Evolutionary conservation across 2,329 filamentous ascomycete genomes (phyloP), one percentile per base, ranked within the genome.

Genomic region (Diaporthe destruens): DNA sequence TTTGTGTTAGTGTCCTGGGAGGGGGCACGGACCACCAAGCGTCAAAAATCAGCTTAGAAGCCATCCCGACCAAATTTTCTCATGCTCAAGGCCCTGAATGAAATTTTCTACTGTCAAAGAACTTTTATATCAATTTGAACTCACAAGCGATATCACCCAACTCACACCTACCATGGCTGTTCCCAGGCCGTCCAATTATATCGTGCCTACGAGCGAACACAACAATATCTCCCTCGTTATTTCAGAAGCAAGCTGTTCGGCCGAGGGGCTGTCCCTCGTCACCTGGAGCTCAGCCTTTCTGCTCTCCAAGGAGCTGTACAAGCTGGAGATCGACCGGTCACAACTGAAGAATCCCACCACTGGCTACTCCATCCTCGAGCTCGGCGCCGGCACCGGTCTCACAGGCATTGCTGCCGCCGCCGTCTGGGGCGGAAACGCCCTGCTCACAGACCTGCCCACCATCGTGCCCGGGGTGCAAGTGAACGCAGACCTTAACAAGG

Each of bases 251-350:
- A 71, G 66, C 23, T 74, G 72, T 49, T 59, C 55, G 32, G 72
- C 72, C 2, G 72, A 74, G 36, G 72, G 72, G 1, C 53, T 74
- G 29, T 68, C 61, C 12, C 57, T 74, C 29, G 71, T 71, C 14
- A 74, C 72, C 16, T 74, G 72, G 72, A 74, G 72, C 66, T 74
- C 72, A 16, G 71, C 72, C 18, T 68, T 71, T 44, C 71, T 74
- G 36, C 72, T 74, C 39, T 74, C 72, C 20, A 74, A 74, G 36
- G 34, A 70, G 23, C 66, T 74, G 6, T 39, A 74, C 8, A 72
- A 68, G 59, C 36, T 74, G 14, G 55, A 51, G 7, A 53, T 74
- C 47, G 47, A 66, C 16, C 57, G 55, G 20, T 29, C n/a, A 14
- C 70, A 67, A 20, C 34, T 66, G 18, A 57, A 34, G 11, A 44